Base-by-base conservation (phyloP, 108 stramenopile genomes). In the Nitzschia palea region DNA sequence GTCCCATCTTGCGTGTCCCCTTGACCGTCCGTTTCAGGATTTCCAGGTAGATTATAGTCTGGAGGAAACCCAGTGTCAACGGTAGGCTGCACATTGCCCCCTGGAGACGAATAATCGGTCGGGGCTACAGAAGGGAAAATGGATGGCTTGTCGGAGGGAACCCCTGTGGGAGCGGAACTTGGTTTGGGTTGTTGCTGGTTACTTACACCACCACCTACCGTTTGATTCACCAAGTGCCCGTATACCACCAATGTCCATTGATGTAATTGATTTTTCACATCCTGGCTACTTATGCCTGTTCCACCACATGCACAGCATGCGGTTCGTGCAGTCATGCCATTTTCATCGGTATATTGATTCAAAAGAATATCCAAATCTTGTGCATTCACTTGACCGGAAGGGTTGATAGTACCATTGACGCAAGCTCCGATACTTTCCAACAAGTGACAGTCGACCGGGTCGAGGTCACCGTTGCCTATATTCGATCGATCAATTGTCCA, bases 241-340 rank as follows among this genome's bases (percentile, higher is more conserved):
- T 60, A 40, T 4, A 60, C 37, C 6, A 40, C 58, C 58, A 60
- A 22, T 10, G 34, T 42, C 58, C 58, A 60, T 30, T 60, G 20
- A 8, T 22, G 58, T 12, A 60, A 22, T 40, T 36, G 34, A 42
- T 60, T 36, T 14, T 33, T 40, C 35, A 60, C 36, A 36, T 60
- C 58, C 3, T 42, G 4, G 3, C 10, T 3, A 32, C 55, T 28
- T 26, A 70, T 26, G 3, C 68, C 68, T 8, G 4, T 17, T 30
- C 73, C 73, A 2, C 73, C 73, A 33, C 73, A 74, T 22, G 40
- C 57, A 60, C 73, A 74, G 27, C 73, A 74, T 34, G 73, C 73
- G 17, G 60, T 43, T 15, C 26, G 36, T 4, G 50, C 44, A 8
- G 37, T 10, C 3, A 0, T 0, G 10, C 67, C 67, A 44, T 57